Evolutionary conservation across 352 stramenopile species (phyloP), one percentile per base, ranked within the genome.

Genomic region (Globisporangium echinulatum): DNA sequence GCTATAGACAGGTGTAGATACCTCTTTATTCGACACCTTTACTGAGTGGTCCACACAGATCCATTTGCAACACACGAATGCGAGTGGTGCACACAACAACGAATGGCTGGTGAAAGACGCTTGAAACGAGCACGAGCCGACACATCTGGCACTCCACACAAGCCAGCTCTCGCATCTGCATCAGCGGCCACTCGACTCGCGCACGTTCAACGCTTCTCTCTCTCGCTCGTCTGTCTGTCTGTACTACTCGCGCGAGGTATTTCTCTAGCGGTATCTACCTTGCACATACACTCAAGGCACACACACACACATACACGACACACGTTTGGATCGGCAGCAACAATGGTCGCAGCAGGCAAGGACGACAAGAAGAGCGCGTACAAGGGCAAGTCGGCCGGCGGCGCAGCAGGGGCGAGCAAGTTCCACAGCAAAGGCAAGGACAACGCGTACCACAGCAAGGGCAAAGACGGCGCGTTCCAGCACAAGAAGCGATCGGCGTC

Each of bases 401-500:
- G 33, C 14, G 48, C 39, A 38, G 52, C 51, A 7, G 58, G 58
- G 4, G 58, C 52, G 37, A 52, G 46, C 52, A 59, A 59, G 44
- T 59, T 59, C 25, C 19, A 51, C 43, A 51, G 49, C 39, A 58
- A 58, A 19, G 39, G 42, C 9, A 48, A 58, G 3, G 43, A 48
- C 53, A 44, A 19, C 25, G 25, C 25, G 25, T 25, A 51, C 39
- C 19, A 49, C 11, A 37, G 46, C 43, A 54, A 54, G 47, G 36
- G 40, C 17, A 19, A 48, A 33, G 46, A 47, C 40, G 44, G 54
- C 15, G 64, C 61, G 44, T 79, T 72, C 64, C 71, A 78, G 46
- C 70, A 57, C 59, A 92, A 87, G 70, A 92, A 92, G 63, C 79
- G 82, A 4, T 64, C 82, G 10, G 76, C 78, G 11, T 59, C 66